Base-by-base conservation (phyloP, 2,329 filamentous ascomycete genomes). In the Kalmusia sp. region DNA sequence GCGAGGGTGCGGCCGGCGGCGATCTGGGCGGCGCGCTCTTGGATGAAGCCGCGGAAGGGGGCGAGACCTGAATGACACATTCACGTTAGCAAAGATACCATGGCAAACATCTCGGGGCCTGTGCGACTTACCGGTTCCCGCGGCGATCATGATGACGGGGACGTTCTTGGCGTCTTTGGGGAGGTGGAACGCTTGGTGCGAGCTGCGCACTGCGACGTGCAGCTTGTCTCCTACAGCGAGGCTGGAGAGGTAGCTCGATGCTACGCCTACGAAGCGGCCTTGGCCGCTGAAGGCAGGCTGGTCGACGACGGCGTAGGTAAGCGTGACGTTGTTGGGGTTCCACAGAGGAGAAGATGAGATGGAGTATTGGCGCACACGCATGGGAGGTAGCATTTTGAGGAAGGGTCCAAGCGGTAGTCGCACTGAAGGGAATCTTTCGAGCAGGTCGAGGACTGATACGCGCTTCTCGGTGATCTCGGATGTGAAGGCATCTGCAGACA, bases 361-460 rank as follows among this genome's bases (percentile, higher is more conserved):
- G 27, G 87, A 90, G 77, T 92, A 92, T 70, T 91, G 87, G n/a
- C 89, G 83, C 33, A 90, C 81, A 24, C 89, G 86, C 86, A 95
- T 90, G 0, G 90, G 87, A 1, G 89, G 88, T 0, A 92, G 82
- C 80, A 92, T 87, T 28, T 81, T 80, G 6, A 95, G 79, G 76
- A 89, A 93, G 15, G 84, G 76, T 3, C 82, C 82, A 21, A 95
- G 81, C 0, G 89, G 81, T 0, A 93, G 72, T 2, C 82, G 74
- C 27, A 90, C 78, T 0, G 78, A 73, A 0, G 68, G 63, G 66
- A 86, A 88, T 9, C 81, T 79, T 64, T 91, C 86, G 1, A 93
- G 80, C 1, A 93, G 78, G 55, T 92, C 88, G 6, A 93, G 78
- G 0, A 89, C 75, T 0, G 86, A 88, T 17, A 86, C 76, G 8